Evolutionary conservation across 2,329 filamentous ascomycete species (phyloP), one percentile per base, ranked within the genome.

Genomic region (Triangularia verruculosa): DNA sequence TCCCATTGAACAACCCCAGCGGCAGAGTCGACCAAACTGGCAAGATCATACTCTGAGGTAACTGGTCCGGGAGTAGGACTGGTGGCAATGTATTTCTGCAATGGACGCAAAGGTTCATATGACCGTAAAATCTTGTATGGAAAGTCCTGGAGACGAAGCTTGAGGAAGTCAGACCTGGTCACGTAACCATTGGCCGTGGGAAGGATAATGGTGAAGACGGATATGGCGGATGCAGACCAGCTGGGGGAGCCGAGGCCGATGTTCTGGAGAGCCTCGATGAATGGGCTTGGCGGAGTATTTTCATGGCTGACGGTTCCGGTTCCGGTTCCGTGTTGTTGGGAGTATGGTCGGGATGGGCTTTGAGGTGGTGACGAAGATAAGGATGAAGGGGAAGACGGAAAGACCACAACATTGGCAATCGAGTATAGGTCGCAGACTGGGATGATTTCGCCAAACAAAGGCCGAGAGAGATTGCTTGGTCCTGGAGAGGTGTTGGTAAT

Each of bases 1-100:
- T 52, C 64, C 69, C 69, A 71, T n/a, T 70, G 67, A 9, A 71
- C 62, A 22, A 71, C 63, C 0, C 59, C 68, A 1, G 68, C 66
- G 7, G 68, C 67, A 20, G 64, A 59, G 30, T 69, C 63, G 11
- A 68, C 57, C 3, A 68, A 15, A 3, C 11, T 58, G 4, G 62
- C 61, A 9, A 69, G 30, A 34, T 17, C 57, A 12, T 62, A 61
- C 9, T 64, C 66, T 2, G 64, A 61, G 25, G 24, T 66, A 53
- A 56, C 61, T 0, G 57, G 52, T 2, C 55, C 17, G 1, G 30
- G 34, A 3, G 57, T 43, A 6, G 52, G 5, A n/a, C 27, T 24
- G 32, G 22, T 54, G 22, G 65, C 52, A 1, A 28, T 61, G 47
- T 71, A 67, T 13, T 56, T 61, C 32, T 58, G 52, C 12, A 66